Conservation (phyloP, 129 eudicot species). For the Chrysanthemum lavandulifolium region DNA sequence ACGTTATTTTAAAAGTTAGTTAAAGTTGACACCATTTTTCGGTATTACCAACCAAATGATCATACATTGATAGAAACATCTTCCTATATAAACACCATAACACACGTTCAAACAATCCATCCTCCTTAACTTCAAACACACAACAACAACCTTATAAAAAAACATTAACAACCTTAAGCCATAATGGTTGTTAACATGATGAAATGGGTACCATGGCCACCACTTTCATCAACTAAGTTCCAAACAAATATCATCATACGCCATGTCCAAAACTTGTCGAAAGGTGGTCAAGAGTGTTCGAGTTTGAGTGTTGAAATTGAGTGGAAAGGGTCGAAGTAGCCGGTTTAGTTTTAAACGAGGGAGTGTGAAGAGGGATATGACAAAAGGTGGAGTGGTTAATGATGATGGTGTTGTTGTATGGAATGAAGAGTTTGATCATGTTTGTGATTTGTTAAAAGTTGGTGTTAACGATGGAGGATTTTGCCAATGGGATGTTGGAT, state of each 20-base stretch:
- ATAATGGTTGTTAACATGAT: conserved; percentile 57
- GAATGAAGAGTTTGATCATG: conserved; percentile 47
- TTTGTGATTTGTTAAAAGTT: conserved; percentile 22
- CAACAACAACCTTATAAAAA: conserved; percentile 8
- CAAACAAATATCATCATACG: conserved; percentile 38
- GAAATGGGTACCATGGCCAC: conserved; percentile 78
- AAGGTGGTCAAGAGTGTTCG: conserved; percentile 5
- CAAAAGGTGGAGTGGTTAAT: conserved; percentile 35
- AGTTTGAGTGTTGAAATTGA: conserved; percentile 46
- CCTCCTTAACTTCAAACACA: conserved; percentile 16
- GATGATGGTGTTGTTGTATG: conserved; percentile 52
- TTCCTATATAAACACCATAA: conserved; percentile 13
- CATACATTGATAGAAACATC: not conserved
- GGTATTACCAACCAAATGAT: conserved; percentile 11
- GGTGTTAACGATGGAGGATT: conserved; percentile 36
- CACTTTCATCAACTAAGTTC: conserved; percentile 45
- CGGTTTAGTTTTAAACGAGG: conserved; percentile 37
- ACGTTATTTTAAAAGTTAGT: conserved; percentile 7
- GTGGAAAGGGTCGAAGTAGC: conserved; percentile 61
- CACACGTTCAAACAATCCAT: conserved; percentile 4
- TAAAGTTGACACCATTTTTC: conserved; percentile 7
- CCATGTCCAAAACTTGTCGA: conserved; percentile 26
- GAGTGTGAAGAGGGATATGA: conserved; percentile 41
- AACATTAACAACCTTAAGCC: not conserved
- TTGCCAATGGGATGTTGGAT: conserved; percentile 52